phyloP scores from a whole-genome alignment of 2,329 filamentous ascomycete species.

The Juglanconis sp. region DNA sequence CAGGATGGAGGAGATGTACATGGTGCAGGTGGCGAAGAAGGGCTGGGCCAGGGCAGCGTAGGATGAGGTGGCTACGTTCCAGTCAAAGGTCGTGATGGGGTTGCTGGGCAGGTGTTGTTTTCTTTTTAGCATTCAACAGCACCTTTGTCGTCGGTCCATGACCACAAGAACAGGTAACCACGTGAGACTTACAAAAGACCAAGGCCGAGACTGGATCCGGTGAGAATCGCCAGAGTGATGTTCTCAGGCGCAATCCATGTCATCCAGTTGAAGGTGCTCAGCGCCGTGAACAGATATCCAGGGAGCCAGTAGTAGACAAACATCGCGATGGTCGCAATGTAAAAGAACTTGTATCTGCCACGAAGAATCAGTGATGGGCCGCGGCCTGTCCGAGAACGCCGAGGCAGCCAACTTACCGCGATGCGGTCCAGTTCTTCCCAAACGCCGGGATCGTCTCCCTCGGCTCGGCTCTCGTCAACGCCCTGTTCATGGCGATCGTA shows the following conservation, averaged over 20 bases:
- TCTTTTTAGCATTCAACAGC: no score
- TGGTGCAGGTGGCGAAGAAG: slow-evolving; percentile 39
- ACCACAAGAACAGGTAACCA: neutral
- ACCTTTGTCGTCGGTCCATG: neutral
- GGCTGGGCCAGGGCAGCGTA: slow-evolving; percentile 36
- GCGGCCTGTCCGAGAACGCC: neutral
- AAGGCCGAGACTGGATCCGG: slow-evolving; percentile 37
- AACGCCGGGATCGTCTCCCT: slow-evolving; percentile 36
- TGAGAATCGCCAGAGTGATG: slow-evolving; percentile 40
- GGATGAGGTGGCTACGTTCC: slow-evolving; percentile 41
- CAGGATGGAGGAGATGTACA: slow-evolving; percentile 31
- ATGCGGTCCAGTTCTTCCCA: slow-evolving; percentile 34
- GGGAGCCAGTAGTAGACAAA: slow-evolving; percentile 48
- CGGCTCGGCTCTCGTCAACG: slow-evolving; percentile 31
- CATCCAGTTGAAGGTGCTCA: slow-evolving; percentile 47
- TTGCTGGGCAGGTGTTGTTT: slow-evolving; percentile 26
- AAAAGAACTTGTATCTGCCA: slow-evolving; percentile 38
- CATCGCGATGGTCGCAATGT: slow-evolving; percentile 34
- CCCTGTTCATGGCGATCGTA: slow-evolving; percentile 33
- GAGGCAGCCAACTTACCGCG: slow-evolving; percentile 24
- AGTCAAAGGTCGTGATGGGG: slow-evolving; percentile 49
- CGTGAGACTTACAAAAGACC: slow-evolving; percentile 31
- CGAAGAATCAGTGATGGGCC: neutral
- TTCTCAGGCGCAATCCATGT: slow-evolving; percentile 48
- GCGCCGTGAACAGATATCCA: slow-evolving; percentile 40